These are phyloP conservation scores for Saccharomycopsis sp. DNA, from an alignment of 805 yeast genomes.

Conservation along the genomic window DNA sequence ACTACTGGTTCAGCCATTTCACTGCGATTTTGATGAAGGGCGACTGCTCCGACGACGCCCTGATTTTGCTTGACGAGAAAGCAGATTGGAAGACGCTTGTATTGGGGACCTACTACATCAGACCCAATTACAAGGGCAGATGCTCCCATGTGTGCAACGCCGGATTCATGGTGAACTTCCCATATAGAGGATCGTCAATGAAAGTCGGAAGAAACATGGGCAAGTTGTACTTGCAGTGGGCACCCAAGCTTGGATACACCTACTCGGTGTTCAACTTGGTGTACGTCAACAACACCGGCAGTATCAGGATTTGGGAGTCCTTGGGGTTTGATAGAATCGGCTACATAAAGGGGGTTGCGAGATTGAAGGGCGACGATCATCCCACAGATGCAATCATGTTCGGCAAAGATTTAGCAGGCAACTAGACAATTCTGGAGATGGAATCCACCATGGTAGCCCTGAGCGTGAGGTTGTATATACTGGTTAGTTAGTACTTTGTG, in stretches of 20 bases:
- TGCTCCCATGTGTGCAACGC: slow-evolving; percentile 85
- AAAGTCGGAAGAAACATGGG: slow-evolving; percentile 71
- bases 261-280: slow-evolving; percentile 86
- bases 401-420: slow-evolving; percentile 50
- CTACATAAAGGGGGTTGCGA: slow-evolving; percentile 60
- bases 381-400: slow-evolving; percentile 71
- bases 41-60: slow-evolving; percentile 21
- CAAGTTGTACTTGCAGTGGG: slow-evolving; percentile 54
- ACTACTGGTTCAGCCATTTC: slow-evolving; percentile 61
- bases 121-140: slow-evolving; percentile 81
- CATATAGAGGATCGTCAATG: slow-evolving; percentile 43
- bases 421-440: too few relatives aligned
- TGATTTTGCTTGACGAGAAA: slow-evolving; percentile 22
- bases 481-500: too few relatives aligned
- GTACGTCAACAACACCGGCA: slow-evolving; percentile 70
- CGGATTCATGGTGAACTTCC: slow-evolving; percentile 64
- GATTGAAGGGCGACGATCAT: slow-evolving; percentile 51
- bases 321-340: slow-evolving; percentile 81
- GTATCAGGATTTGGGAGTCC: slow-evolving; percentile 70
- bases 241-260: slow-evolving; percentile 68
- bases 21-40: slow-evolving; percentile 53
- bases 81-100: slow-evolving; percentile 39
- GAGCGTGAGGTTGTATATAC: too few relatives aligned
- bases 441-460: too few relatives aligned
- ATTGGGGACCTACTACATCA: slow-evolving; percentile 71